Evolutionary conservation across 345 rosid genomes (phyloP), one percentile per base, ranked within the genome.

Genomic region (Toxicodendron radicans): DNA sequence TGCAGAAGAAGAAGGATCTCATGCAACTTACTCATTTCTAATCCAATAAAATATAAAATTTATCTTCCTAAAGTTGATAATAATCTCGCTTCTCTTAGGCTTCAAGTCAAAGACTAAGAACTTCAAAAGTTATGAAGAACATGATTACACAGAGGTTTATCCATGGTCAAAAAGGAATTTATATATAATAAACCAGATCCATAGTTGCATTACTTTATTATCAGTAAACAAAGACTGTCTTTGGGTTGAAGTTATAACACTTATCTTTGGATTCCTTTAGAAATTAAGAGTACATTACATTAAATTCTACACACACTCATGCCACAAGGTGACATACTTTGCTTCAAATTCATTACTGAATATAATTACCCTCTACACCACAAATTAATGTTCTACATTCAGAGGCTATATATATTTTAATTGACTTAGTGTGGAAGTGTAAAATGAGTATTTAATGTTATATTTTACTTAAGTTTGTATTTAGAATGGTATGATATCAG

Each of bases 91-190:
- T 76, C 72, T 68, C 80, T 81, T 81, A 75, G 54, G 73, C 84
- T 79, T 76, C 76, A 81, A 84, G 83, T 79, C 78, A 77, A 74
- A 76, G 80, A 73, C 66, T 72, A 57, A 48, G 56, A 58, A 73
- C 60, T 75, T 78, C 17, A 51, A 80, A 30, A 77, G 53, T 66
- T 48, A 41, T 13, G 14, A 67, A 51, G 45, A 59, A 23, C 23
- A 41, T 46, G 59, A 32, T 69, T 63, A 58, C 72, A 2, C 66
- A 20, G n/a, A 64, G 14, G 14, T 64, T 63, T 41, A 64, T 64
- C 45, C 27, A 38, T 9, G 20, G n/a, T 21, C n/a, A 17, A 8
- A 21, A 32, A 4, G n/a, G 0, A 18, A 49, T 12, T n/a, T n/a
- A n/a, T n/a, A n/a, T n/a, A n/a, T n/a, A n/a, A 8, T 48, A 12